Percentiles rank a stretch among this genome's conserved stretches.
Evolutionary conservation across 495 filamentous ascomycete species (phyloP).

Genomic region (Viridothelium virens): DNA sequence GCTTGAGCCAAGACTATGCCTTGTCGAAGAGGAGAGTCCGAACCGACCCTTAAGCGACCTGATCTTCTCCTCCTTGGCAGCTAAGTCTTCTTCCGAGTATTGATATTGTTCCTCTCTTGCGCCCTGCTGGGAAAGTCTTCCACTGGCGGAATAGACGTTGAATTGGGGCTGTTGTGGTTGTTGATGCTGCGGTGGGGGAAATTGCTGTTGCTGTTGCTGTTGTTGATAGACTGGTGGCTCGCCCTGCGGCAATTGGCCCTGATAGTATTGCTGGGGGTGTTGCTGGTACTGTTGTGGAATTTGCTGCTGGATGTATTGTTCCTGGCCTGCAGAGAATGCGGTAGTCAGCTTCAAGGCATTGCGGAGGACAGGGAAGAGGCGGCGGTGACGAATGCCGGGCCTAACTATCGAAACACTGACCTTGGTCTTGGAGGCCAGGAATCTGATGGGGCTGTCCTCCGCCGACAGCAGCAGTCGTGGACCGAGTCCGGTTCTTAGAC

Average conservation of each 20-base stretch:
- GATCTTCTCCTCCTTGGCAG: neutral
- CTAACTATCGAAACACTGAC: neutral
- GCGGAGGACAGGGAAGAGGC: slow-evolving; percentile 1
- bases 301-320: slow-evolving; percentile 6
- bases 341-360: neutral
- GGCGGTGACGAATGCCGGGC: neutral
- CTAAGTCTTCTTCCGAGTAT: neutral
- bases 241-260: neutral
- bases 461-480: slow-evolving; percentile 8
- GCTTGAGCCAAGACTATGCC: slow-evolving; percentile 7
- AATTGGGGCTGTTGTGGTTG: slow-evolving; percentile 7
- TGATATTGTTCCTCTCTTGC: slow-evolving; percentile 4
- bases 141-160: neutral
- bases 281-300: slow-evolving; percentile 7
- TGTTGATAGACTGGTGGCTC: slow-evolving; percentile 9
- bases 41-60: neutral
- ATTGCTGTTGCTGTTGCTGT: slow-evolving; percentile 12
- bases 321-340: neutral
- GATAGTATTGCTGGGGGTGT: slow-evolving; percentile 11
- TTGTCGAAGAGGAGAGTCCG: neutral
- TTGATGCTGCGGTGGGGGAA: slow-evolving; percentile 8
- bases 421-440: slow-evolving; percentile 7
- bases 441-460: slow-evolving; percentile 8
- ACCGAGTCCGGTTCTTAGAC: slow-evolving; percentile 10
- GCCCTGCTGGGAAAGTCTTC: neutral